Evolutionary conservation across 768 basidiomycete species (phyloP), one percentile per base, ranked within the genome.

Genomic region (Atractiella rhizophila): DNA sequence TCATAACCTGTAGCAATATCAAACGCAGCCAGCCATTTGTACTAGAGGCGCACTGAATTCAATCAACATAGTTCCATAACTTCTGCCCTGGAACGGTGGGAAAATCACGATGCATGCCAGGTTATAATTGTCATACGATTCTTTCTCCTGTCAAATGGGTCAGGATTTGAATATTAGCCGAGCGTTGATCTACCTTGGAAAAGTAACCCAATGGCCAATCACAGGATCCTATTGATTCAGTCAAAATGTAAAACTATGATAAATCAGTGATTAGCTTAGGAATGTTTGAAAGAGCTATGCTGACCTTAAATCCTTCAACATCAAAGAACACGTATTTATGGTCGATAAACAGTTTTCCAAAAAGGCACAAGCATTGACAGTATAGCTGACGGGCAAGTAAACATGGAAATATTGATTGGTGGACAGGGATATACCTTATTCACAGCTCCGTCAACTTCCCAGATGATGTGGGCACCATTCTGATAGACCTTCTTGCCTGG

Each of bases 301-400:
- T 13, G 6, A 8, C 18, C 40, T 28, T 4, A 4, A n/a, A 21
- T 16, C 11, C 3, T 52, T 76, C 46, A 48, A 79, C 81, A 80
- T 86, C 81, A 53, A 82, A 88, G 59, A 80, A 86, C 13, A 86
- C 61, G 10, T 86, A 88, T 61, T 98, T 98, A 47, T 86, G 76
- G 53, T 96, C 91, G 53, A 96, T 94, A 58, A 98, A 96, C n/a
- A 96, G 65, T 59, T 96, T 96, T 24, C 86, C 88, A 54, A 94
- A 96, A 6, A 96, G 66, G 15, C 83, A 77, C 24, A 98, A 63
- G 54, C 88, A 88, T 58, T 96, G 88, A 57, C 86, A 96, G 54
- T 86, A 96, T 5, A 94, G 66, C 88, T 94, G 55, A 3, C n/a
- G n/a, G 30, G 10, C n/a, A 10, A 21, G 23, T 4, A 19, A 15